Evolutionary conservation across 2,329 filamentous ascomycete species (phyloP).

Genomic region (Venturia asperata): DNA sequence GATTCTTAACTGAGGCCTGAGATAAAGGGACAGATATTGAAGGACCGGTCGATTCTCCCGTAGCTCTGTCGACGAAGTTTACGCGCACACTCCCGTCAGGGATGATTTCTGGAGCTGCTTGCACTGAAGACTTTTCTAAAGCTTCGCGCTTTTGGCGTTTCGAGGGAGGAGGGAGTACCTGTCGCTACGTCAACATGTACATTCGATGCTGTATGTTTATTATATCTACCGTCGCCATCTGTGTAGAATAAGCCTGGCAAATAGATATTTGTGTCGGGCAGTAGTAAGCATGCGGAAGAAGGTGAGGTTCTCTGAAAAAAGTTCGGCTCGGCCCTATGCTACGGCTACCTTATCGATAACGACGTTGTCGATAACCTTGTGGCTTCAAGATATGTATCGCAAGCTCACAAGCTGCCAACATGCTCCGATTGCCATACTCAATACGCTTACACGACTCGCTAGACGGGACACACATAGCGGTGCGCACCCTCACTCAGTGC

Average conservation of each 20-base stretch:
- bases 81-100: conserved; percentile 73
- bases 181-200: not conserved
- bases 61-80: conserved; percentile 79
- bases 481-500: too few species aligned
- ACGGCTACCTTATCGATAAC: too few species aligned
- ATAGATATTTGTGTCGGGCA: not conserved
- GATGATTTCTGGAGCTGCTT: conserved; percentile 65
- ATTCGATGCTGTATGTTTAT: too few species aligned
- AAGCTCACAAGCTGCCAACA: too few species aligned
- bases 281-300: not conserved
- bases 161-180: conserved; percentile 68
- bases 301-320: not conserved
- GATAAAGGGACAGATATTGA: conserved; percentile 71
- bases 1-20: conserved; percentile 80
- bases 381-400: too few species aligned
- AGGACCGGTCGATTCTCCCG: conserved; percentile 59
- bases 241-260: not conserved
- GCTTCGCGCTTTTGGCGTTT: conserved; percentile 78
- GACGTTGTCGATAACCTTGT: too few species aligned
- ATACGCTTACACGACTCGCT: too few species aligned
- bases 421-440: too few species aligned
- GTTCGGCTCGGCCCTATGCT: too few species aligned
- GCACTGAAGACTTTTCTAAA: conserved; percentile 61
- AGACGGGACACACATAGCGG: too few species aligned
- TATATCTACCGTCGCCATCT: not conserved